Evolutionary conservation across 2,329 filamentous ascomycete species (phyloP).

Genomic region (Fusarium redolens): DNA sequence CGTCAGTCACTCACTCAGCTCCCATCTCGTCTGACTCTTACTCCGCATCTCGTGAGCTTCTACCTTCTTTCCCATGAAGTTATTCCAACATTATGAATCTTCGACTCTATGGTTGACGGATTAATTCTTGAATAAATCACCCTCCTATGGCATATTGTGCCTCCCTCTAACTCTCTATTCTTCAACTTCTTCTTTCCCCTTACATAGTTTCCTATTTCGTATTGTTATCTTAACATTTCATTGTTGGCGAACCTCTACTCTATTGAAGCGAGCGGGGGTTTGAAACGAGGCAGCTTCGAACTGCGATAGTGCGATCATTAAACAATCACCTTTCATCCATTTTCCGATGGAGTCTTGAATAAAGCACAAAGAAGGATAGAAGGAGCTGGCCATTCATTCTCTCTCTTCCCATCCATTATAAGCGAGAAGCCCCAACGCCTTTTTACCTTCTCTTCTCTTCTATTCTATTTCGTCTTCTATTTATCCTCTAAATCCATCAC

Average conservation of each 20-base stretch:
- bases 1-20: background rate
- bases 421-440: background rate
- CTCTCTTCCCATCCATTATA: background rate
- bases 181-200: background rate
- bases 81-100: background rate
- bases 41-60: conserved; percentile 15
- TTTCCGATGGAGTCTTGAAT: conserved; percentile 2
- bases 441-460: background rate
- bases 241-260: background rate
- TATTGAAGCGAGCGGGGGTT: conserved; percentile 3
- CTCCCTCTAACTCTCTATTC: background rate
- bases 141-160: background rate
- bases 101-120: background rate
- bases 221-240: background rate
- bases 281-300: conserved; percentile 18
- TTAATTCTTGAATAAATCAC: background rate
- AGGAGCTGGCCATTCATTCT: conserved; percentile 4
- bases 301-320: background rate
- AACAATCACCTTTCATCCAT: background rate
- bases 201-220: background rate
- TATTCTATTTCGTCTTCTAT: background rate
- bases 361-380: conserved; percentile 5
- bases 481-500: background rate
- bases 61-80: background rate
- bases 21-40: conserved; percentile 1